Base-by-base conservation (phyloP, 1,284 basidiomycete species). In the Ustilago lituana region DNA sequence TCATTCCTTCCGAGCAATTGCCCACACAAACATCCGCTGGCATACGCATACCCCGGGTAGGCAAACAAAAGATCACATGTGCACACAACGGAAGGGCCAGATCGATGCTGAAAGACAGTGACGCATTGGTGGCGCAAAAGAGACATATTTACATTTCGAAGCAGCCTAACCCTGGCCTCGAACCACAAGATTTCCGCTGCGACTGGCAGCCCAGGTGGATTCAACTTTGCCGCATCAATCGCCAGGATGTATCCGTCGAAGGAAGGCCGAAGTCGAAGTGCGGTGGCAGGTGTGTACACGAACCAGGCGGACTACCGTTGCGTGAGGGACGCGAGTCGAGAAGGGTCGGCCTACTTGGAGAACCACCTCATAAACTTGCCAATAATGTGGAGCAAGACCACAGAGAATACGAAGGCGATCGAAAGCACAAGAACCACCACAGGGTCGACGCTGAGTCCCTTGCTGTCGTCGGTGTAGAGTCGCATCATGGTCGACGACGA, bases 341-440 rank as follows among this genome's bases (percentile, higher is more conserved):
- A 31, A 26, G 7, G 19, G 17, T 9, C n/a, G 31, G 36, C 11
- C 54, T 44, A 93, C 85, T 93, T 94, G 74, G 91, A 89, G 85
- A 96, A 92, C 51, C 89, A 88, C 72, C 92, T 89, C 82, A 95
- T 92, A 82, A 96, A 85, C 86, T 97, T 97, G 78, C 93, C 93
- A 55, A 93, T 90, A 83, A 98, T 95, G 85, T 98, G 95, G 43
- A 98, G 90, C 88, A 94, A 93, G 87, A 98, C 97, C 82, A 98
- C 97, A 59, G 93, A 96, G 57, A 90, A 94, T 84, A 98, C 97
- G 87, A 98, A 98, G 29, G 93, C 93, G 64, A 98, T 88, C 22
- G 95, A 96, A 37, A 98, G 89, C 69, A 98, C 92, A 64, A 98
- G 89, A 71, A 98, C 94, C 74, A 98, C 94, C 85, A 94, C 97